Percentiles rank a stretch among this genome's conserved stretches.
phyloP scores from a whole-genome alignment of 108 stramenopile species.

The Mediolabrus comicus region DNA sequence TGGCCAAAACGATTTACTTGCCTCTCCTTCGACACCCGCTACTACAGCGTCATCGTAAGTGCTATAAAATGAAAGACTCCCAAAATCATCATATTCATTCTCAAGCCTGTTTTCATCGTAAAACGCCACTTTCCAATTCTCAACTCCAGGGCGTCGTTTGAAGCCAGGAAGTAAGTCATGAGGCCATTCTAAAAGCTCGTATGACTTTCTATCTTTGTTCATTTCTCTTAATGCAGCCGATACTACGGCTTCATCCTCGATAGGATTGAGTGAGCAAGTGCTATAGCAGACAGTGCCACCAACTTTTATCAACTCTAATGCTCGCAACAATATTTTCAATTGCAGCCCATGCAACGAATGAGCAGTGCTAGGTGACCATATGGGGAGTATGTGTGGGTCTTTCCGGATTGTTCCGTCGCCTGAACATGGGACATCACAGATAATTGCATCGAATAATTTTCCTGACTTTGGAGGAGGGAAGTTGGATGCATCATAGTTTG shows the following conservation, averaged over 20 bases:
- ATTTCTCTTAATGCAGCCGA: conserved; percentile 53
- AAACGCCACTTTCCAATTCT: conserved; percentile 68
- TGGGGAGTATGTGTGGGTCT: conserved; percentile 69
- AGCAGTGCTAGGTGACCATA: conserved; percentile 63
- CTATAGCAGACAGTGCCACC: conserved; percentile 83
- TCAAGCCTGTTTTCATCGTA: conserved; percentile 39
- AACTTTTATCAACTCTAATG: conserved; percentile 59
- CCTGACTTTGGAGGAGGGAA: conserved; percentile 39
- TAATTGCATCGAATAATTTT: conserved; percentile 55
- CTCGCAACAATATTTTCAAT: conserved; percentile 69
- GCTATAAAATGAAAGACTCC: conserved; percentile 52
- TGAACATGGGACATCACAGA: conserved; percentile 89
- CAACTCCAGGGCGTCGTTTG: conserved; percentile 51
- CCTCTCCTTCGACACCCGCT: conserved; percentile 31
- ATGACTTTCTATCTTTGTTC: neutral
- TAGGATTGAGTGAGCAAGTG: conserved; percentile 88
- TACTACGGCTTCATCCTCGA: conserved; percentile 95
- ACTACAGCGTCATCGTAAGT: conserved; percentile 43
- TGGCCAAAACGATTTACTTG: conserved; percentile 62
- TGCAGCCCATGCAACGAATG: conserved; percentile 76
- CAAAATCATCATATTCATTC: conserved; percentile 30
- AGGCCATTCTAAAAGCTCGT: conserved; percentile 55
- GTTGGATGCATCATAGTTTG: conserved; percentile 51
- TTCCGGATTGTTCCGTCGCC: conserved; percentile 91
- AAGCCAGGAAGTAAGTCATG: conserved; percentile 41